Evolutionary conservation across 108 stramenopile genomes (phyloP).

Genomic region (Craspedostauros australis): DNA sequence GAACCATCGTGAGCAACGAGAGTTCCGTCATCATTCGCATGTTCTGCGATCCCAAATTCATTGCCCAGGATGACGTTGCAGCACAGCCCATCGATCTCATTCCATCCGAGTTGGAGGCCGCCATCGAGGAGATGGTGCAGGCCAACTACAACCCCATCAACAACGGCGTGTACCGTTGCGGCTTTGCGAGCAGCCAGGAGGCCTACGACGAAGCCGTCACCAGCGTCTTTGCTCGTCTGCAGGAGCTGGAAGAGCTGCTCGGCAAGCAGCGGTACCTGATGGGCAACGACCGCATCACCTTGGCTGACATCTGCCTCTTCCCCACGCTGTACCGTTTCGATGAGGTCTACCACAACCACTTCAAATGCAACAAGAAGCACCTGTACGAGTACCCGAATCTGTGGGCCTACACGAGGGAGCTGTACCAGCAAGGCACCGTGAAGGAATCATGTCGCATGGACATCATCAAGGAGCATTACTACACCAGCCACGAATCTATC

Average conservation of each 20-base stretch:
- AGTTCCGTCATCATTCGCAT: slow-evolving; percentile 88
- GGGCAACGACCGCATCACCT: slow-evolving; percentile 63
- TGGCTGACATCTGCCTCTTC: slow-evolving; percentile 86
- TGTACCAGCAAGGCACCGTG: slow-evolving; percentile 78
- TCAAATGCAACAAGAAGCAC: slow-evolving; percentile 64
- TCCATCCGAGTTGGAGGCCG: slow-evolving; percentile 41
- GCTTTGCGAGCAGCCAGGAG: slow-evolving; percentile 75
- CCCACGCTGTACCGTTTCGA: slow-evolving; percentile 84
- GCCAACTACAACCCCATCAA: slow-evolving; percentile 80
- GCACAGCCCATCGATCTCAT: slow-evolving; percentile 59
- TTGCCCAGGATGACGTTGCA: slow-evolving; percentile 42
- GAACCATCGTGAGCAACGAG: slow-evolving; percentile 88
- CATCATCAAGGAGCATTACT: slow-evolving; percentile 89
- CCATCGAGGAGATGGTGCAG: slow-evolving; percentile 63
- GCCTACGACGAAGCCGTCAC: slow-evolving; percentile 77
- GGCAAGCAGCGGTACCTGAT: slow-evolving; percentile 40
- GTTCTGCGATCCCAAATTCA: slow-evolving; percentile 68
- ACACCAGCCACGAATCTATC: slow-evolving; percentile 58
- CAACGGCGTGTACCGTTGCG: slow-evolving; percentile 84
- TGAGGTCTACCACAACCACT: slow-evolving; percentile 82
- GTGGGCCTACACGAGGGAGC: slow-evolving; percentile 39
- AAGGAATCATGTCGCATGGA: slow-evolving; percentile 71
- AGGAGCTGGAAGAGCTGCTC: slow-evolving; percentile 61
- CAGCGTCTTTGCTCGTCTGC: slow-evolving; percentile 52
- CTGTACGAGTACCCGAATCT: slow-evolving; percentile 60